Percentiles rank a stretch among this genome's conserved stretches.
phyloP scores from a whole-genome alignment of 305 asterid species.

The Fraxinus angustifolia region DNA sequence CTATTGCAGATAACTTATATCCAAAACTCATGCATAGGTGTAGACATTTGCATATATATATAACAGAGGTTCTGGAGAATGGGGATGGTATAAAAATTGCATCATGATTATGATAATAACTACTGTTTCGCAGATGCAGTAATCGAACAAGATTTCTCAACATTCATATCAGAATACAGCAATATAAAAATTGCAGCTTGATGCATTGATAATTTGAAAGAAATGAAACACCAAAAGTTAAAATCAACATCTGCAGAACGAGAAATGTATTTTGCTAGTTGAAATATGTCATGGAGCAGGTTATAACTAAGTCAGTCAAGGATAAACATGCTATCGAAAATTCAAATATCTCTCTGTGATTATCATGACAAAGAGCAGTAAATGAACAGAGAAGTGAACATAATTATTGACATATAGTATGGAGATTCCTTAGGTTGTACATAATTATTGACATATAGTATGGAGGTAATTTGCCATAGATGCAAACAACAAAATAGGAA shows the following conservation, averaged over 20 bases:
- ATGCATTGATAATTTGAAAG: neutral
- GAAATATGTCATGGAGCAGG: too few relatives aligned
- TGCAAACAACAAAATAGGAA: neutral
- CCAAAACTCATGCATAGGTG: neutral
- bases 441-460: neutral
- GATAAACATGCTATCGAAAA: neutral
- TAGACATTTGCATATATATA: neutral
- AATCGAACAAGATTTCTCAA: neutral
- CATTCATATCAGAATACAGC: neutral
- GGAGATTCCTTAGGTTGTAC: neutral
- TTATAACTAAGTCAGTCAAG: neutral
- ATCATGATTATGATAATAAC: neutral
- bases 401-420: neutral
- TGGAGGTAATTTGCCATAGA: neutral
- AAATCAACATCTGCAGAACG: neutral
- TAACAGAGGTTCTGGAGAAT: neutral
- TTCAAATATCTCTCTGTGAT: neutral
- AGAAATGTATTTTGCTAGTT: neutral
- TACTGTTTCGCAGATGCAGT: neutral
- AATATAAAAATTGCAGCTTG: constrained; percentile 1
- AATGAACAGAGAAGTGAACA: neutral
- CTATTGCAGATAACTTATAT: neutral
- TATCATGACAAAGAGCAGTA: neutral
- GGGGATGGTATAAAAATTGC: neutral
- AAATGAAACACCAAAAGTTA: neutral